Conservation (phyloP, 768 basidiomycete species). For the Agaricus subrufescens region DNA sequence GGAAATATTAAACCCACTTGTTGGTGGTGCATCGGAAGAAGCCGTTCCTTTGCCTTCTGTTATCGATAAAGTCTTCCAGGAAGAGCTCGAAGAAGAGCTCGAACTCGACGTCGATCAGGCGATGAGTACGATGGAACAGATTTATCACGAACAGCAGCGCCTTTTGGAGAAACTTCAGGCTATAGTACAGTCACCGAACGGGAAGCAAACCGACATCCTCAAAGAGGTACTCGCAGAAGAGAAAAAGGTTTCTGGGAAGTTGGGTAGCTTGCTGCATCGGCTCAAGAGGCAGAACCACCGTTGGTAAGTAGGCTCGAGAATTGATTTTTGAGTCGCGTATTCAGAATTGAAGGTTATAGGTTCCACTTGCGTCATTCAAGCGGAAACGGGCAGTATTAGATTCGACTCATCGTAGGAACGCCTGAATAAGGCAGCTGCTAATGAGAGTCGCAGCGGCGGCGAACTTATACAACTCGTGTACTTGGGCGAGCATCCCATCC, state of each 20-base stretch:
- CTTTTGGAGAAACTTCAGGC: constrained; percentile 5
- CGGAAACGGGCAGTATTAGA: background rate
- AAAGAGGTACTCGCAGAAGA: constrained; percentile 1
- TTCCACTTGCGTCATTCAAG: background rate
- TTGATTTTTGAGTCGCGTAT: background rate
- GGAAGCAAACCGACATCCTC: background rate
- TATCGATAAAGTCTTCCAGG: constrained; percentile 3
- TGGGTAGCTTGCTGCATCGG: background rate
- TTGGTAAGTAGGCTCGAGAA: background rate
- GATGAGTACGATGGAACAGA: constrained; percentile 7
- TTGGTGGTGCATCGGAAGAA: background rate
- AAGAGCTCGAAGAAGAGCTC: constrained; percentile 5
- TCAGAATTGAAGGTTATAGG: background rate
- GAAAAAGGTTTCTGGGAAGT: constrained; percentile 6
- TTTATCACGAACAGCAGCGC: constrained; percentile 1
- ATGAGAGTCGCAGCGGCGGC: too few species aligned
- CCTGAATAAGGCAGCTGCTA: too few species aligned
- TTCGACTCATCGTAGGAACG: background rate
- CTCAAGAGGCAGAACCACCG: constrained; percentile 6
- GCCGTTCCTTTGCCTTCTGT: constrained; percentile 1
- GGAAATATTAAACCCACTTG: constrained; percentile 3
- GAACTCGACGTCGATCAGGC: constrained; percentile 5
- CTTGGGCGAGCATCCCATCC: too few species aligned
- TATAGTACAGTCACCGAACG: background rate
- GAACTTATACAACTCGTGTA: too few species aligned